Evolutionary conservation across 1,284 basidiomycete species (phyloP).

Genomic region (Tausonia pullulans): DNA sequence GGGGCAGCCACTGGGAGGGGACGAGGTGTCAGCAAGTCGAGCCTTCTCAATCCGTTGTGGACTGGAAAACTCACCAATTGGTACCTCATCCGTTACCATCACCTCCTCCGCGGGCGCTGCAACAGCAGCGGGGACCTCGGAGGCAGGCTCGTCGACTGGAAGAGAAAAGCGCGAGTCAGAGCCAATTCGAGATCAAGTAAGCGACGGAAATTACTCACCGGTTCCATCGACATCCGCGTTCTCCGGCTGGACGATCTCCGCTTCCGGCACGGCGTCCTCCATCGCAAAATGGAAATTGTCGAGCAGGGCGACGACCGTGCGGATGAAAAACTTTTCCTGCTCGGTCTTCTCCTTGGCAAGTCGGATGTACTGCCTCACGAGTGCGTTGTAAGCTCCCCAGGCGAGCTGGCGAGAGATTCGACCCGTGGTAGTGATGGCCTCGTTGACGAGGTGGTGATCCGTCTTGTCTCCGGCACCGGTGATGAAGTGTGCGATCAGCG

Average conservation of each 20-base stretch:
- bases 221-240: constrained; percentile 18
- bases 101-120: not conserved
- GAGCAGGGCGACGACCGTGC: constrained; percentile 72
- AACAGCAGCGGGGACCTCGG: not conserved
- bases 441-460: constrained; percentile 85
- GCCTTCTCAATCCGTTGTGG: no score
- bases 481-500: constrained; percentile 75
- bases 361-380: constrained; percentile 74
- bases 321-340: constrained; percentile 74
- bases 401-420: constrained; percentile 58
- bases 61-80: not conserved
- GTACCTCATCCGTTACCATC: not conserved
- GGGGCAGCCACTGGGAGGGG: constrained; percentile 18
- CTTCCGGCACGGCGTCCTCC: constrained; percentile 41
- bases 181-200: not conserved
- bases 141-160: not conserved
- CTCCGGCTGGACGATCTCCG: constrained; percentile 30
- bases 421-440: constrained; percentile 70
- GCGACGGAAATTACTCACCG: constrained; percentile 10
- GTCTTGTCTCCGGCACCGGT: constrained; percentile 50
- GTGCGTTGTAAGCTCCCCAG: constrained; percentile 75
- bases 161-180: not conserved
- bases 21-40: no score
- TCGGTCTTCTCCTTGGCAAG: constrained; percentile 57
- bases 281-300: constrained; percentile 88